Base-by-base conservation (phyloP, 2,329 filamentous ascomycete species). In the Cladosporium sphaerospermum region DNA sequence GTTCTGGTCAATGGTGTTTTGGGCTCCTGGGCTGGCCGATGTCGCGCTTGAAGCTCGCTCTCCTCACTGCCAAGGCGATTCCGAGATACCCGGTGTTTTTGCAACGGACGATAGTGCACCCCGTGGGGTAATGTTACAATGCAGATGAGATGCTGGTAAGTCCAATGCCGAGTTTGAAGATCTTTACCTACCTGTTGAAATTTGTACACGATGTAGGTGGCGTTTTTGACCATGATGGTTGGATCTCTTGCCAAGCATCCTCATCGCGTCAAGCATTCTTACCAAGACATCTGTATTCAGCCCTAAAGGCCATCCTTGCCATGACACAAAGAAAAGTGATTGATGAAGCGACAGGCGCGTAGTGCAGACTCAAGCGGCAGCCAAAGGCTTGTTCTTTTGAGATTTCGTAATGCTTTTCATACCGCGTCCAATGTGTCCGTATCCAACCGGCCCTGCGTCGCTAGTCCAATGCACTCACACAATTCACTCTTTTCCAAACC, bases 401-500 rank as follows among this genome's bases (percentile, higher is more conserved):
- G 11, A 11, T 37, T 37, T 11, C n/a, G 34, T 11, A 14, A 37
- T 28, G 16, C 40, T 10, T 2, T 23, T 42, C 40, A 16, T 23
- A 11, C 19, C 9, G 40, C 19, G 16, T 42, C 40, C 23, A 28
- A 28, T 28, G 9, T 28, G 13, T 7, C n/a, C 39, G 23, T 10
- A 19, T 23, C 16, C 40, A 42, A 9, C 6, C 40, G 9, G 16
- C 40, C 19, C 16, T 39, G 8, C n/a, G 8, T n/a, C n/a, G 16
- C 10, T 42, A 42, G 16, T 45, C 10, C 28, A 45, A 14, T 32
- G 19, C 28, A 16, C 10, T 16, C 28, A 10, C n/a, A 14, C 45
- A 34, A 10, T 28, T 40, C 11, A 28, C 36, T 42, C 14, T 31
- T 33, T 18, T 16, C 32, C 45, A 40, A 61, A 57, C n/a, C 56